phyloP scores from a whole-genome alignment of 495 filamentous ascomycete genomes.

The Aspergillus coremiiformis region DNA sequence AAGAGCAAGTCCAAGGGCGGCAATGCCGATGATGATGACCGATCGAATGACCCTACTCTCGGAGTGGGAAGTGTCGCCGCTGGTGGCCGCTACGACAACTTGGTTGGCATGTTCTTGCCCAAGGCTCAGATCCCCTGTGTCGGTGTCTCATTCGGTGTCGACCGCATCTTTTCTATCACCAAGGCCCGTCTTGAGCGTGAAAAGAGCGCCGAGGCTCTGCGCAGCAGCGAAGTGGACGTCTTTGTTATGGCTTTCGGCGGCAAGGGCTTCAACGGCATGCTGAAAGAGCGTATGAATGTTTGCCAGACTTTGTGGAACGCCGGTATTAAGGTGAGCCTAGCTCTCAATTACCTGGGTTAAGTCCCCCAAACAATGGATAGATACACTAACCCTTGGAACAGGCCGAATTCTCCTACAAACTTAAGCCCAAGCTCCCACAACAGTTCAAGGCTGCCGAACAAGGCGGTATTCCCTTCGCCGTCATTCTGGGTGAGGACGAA shows the following conservation, averaged over 20 bases:
- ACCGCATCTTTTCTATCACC: slow-evolving; percentile 88
- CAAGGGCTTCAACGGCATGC: slow-evolving; percentile 73
- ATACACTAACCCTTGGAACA: slow-evolving; percentile 23
- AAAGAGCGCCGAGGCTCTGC: slow-evolving; percentile 40
- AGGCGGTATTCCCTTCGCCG: slow-evolving; percentile 61
- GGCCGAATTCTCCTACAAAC: slow-evolving; percentile 72
- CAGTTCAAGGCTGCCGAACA: slow-evolving; percentile 78
- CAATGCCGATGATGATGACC: slow-evolving; percentile 62
- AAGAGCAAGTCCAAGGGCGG: slow-evolving; percentile 46
- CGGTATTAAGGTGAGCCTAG: slow-evolving; percentile 57
- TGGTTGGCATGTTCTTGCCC: slow-evolving; percentile 85
- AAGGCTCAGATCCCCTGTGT: slow-evolving; percentile 86
- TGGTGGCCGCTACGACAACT: slow-evolving; percentile 86
- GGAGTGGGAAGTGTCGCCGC: slow-evolving; percentile 85
- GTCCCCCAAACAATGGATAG: not conserved
- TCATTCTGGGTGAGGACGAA: slow-evolving; percentile 79
- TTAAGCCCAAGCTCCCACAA: slow-evolving; percentile 67
- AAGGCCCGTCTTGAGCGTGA: slow-evolving; percentile 65
- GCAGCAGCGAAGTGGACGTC: slow-evolving; percentile 72
- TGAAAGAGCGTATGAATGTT: slow-evolving; percentile 74
- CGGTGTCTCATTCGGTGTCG: slow-evolving; percentile 89
- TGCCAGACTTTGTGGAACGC: slow-evolving; percentile 67
- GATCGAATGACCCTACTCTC: slow-evolving; percentile 71
- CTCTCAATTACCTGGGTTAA: not conserved
- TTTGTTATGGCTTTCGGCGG: slow-evolving; percentile 92